Evolutionary conservation across 2,329 filamentous ascomycete genomes (phyloP), one percentile per base, ranked within the genome.

Genomic region (Botrytis squamosa): DNA sequence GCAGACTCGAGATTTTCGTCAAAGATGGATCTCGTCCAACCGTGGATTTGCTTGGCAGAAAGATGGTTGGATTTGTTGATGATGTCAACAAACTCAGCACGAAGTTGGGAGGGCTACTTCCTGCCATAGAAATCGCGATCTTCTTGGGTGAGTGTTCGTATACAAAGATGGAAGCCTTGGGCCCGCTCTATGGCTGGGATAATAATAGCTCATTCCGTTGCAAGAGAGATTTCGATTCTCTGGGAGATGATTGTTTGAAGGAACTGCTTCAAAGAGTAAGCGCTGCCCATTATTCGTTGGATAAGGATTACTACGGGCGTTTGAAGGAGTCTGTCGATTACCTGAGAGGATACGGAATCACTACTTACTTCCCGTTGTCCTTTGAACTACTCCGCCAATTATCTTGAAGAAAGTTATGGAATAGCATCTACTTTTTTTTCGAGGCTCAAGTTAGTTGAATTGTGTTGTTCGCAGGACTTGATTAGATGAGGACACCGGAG

Each of bases 91-190:
- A 22, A 38, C 33, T 67, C 29, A 52, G 64, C 33, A 52, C n/a
- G 6, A 67, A 40, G 46, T 22, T 67, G 25, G 46, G 33, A 29
- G 64, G 64, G 14, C 8, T 67, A 9, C 1, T 67, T n/a, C 46
- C 64, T 18, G 64, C 44, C 7, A 52, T 67, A n/a, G 46, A 67
- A 18, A 38, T 66, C 1, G 14, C 22, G 2, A 1, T 67, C 6
- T 67, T 67, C n/a, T 25, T 67, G 33, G 64, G 44, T 4, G 64
- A 67, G 33, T 55, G 64, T 67, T 67, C 64, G 6, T 67, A 52
- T 18, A 67, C 64, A 8, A 67, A 40, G 8, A 67, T 67, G 14
- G 46, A 67, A 40, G 44, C 46, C 2, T 18, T 40, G 49, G 46
- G 33, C 6, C 65, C 65, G n/a, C 65, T 67, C 25, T 67, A 67